Evolutionary conservation across 768 basidiomycete species (phyloP), one percentile per base, ranked within the genome.

Genomic region (Lactifluus volemus): DNA sequence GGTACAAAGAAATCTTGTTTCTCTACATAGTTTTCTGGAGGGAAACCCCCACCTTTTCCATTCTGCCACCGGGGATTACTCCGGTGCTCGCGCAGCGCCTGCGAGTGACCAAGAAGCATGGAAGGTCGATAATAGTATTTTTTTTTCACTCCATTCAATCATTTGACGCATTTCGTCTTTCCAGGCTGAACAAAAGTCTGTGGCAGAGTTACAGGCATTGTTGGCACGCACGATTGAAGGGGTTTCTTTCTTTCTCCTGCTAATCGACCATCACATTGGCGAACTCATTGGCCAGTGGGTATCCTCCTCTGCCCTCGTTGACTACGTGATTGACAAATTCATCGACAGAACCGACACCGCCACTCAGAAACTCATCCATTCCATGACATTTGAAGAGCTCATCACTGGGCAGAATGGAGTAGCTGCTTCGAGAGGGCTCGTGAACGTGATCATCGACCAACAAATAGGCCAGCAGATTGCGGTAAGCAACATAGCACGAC

Each of bases 381-480:
- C 78, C 2, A 76, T 96, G 71, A 91, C 89, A 17, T 98, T 90
- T 67, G 88, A 93, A 70, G 89, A 88, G 34, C 77, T 99, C 39
- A 84, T 99, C 63, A 93, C 91, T 19, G 83, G 84, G 41, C 83
- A 87, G 69, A 82, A 85, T 67, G 97, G 97, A 42, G 83, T 93
- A 67, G 86, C 85, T n/a, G 83, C 87, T 25, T 96, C 97, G 9
- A 81, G 92, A 65, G 86, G 86, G 12, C 75, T 99, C 44, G 95
- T 98, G 11, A 98, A 96, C 64, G 86, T 95, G 36, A 84, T 99
- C 66, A 98, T 99, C 66, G 92, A 99, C 72, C 93, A 96, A 70
- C 97, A 99, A 71, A 98, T 98, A 66, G 91, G 91, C 21, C 92
- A 96, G 70, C 94, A 98, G 70, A 90, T 94, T 54, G 93, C 91